Base-by-base conservation (phyloP, 495 filamentous ascomycete species). In the Tuber indicum region DNA sequence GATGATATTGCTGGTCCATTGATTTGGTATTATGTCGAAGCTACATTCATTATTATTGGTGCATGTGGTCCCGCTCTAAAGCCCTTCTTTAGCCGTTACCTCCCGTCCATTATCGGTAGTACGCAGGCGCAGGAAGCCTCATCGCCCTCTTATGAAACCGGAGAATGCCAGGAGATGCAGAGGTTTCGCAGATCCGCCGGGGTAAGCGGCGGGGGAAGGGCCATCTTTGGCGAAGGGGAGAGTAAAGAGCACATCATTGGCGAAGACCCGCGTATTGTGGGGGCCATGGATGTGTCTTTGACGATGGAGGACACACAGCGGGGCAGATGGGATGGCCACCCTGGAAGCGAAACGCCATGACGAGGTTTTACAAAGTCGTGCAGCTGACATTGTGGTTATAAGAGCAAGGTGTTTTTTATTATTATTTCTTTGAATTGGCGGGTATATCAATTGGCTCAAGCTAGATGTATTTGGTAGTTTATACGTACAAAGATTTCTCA, bases 21-120 rank as follows among this genome's bases (percentile, higher is more conserved):
- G 9, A 19, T 75, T 36, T 75, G 74, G 69, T 75, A 75, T 32
- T 72, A 72, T 32, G 41, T 52, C 32, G 74, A 75, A 52, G 44
- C 32, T 17, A 52, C 44, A 8, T 46, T 75, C 26, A 75, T 75
- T 46, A 19, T 72, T 19, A 42, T 52, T 14, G 69, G 43, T 5
- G 74, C 74, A 1, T 75, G 69, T 52, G 74, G 43, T 14, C 74
- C 74, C 21, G 41, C 69, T 0, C 42, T 75, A 19, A 75, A 72
- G 69, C 45, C 69, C 4, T 49, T 72, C 12, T 42, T 75, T 23
- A n/a, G 44, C n/a, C n/a, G 26, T 19, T 72, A 72, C 44, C 17
- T 36, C 2, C 74, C 69, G 3, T 26, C 19, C 3, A 17, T 75
- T 10, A 12, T 75, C 12, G 69, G 74, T 17, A 36, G 58, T 43